Base-by-base conservation (phyloP, 1,284 basidiomycete genomes). In the Pterula multifida region DNA sequence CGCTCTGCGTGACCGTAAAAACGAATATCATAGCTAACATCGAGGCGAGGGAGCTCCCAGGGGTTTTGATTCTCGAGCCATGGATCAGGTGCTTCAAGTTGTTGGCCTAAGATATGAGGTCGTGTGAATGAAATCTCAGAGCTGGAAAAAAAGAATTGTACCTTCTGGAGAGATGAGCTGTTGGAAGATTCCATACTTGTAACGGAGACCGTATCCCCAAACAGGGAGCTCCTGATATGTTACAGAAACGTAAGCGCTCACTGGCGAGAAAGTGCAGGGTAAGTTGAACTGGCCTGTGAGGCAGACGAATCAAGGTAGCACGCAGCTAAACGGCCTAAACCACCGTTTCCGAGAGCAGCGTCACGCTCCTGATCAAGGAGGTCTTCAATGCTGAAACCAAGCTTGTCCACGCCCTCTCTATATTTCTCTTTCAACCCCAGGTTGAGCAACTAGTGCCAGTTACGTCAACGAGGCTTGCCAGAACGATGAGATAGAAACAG, bases 161-260 rank as follows among this genome's bases (percentile, higher is more conserved):
- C 90, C 90, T 52, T 89, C 84, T 9, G 88, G 79, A 11, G 79
- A 78, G 61, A 90, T 90, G 51, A 92, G 76, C 68, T 96, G 93
- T 66, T 92, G 87, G 78, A 96, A 96, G 67, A 96, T 93, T 58
- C 90, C 90, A 58, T 92, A 93, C 62, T 88, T 83, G 74, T 92
- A 90, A 49, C 89, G 72, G 50, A 93, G 67, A 50, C 90, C 90
- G 59, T 93, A 94, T 42, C 90, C 91, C 89, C 90, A 94, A 28
- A 91, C 77, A 0, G 71, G 72, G 9, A 74, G 62, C 59, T 74
- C 71, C 65, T n/a, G n/a, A n/a, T n/a, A n/a, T n/a, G n/a, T n/a
- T 68, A 51, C 36, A 22, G 35, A n/a, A n/a, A n/a, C 47, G 47
- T 24, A 19, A 45, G 26, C 48, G 35, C 25, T 36, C 26, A 49